Base-by-base conservation (phyloP, 768 basidiomycete species). In the Collybia sordida region DNA sequence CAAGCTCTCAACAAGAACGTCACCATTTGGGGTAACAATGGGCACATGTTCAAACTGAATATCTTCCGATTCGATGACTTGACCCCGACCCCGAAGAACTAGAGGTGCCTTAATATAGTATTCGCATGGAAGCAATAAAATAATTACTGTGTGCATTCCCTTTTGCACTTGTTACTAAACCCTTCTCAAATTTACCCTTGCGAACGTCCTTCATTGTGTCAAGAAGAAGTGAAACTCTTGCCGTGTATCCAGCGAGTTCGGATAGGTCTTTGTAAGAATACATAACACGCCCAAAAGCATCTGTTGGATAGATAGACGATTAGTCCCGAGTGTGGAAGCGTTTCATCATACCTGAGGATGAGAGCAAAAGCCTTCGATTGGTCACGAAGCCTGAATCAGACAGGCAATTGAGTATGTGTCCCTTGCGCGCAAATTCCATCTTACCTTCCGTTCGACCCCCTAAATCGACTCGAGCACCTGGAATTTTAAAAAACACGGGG, bases 201-300 rank as follows among this genome's bases (percentile, higher is more conserved):
- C 83, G 82, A 19, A 96, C 83, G 50, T 95, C 93, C 18, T 83
- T 76, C 83, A 98, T 96, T 0, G 93, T 93, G 47, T 95, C 90
- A 7, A 99, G 78, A 1, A 98, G 77, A 38, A 86, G 81, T 25
- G 89, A 86, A 1, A 99, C 96, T 12, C 96, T 85, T 1, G 92
- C 82, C 2, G 96, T 98, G 64, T 97, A 98, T 9, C 96, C 96
- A 3, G 96, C 93, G 27, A 99, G 81, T 64, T 99, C 96, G 4
- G 93, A 85, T 3, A 99, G 75, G 64, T 98, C 95, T 68, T 97
- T 98, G 73, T 97, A 98, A 3, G 92, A 93, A 65, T 95, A 96
- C 92, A 98, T 93, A 23, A 97, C 85, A 17, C 95, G 82, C 25
- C 94, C 94, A 58, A 98, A 90, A 1, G 96, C 96, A 71, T 98